A percentile compares a stretch with the other conserved stretches of the same genome.
These are phyloP conservation scores for Antarctomyces pellizariae DNA, from an alignment of 495 filamentous ascomycete genomes.

Conservation along the genomic window DNA sequence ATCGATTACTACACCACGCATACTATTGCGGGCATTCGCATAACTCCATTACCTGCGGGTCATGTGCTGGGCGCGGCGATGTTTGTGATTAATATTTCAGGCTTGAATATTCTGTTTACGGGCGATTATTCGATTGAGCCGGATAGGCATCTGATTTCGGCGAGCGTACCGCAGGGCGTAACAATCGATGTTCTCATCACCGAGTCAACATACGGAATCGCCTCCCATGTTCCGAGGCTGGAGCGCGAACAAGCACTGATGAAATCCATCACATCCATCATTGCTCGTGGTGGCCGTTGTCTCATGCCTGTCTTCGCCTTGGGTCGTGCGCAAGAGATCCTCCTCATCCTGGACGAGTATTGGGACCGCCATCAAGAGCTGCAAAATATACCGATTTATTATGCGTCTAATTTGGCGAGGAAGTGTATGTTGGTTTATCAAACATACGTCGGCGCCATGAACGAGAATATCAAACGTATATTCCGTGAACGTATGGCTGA, in stretches of 20 bases:
- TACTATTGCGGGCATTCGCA: conserved; percentile 83
- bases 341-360: conserved; percentile 91
- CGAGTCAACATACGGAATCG: conserved; percentile 89
- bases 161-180: conserved; percentile 58
- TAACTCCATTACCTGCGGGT: conserved; percentile 89
- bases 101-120: conserved; percentile 87
- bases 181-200: conserved; percentile 93
- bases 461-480: conserved; percentile 87
- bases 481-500: conserved; percentile 74
- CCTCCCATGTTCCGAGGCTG: conserved; percentile 63
- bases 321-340: conserved; percentile 75
- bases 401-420: conserved; percentile 75
- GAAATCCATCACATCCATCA: conserved; percentile 75
- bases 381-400: conserved; percentile 86
- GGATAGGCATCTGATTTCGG: conserved; percentile 83
- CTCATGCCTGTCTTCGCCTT: conserved; percentile 91
- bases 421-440: conserved; percentile 98
- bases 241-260: conserved; percentile 84
- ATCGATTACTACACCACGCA: conserved; percentile 97
- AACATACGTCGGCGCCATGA: conserved; percentile 93
- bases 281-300: conserved; percentile 78
- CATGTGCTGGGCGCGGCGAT: conserved; percentile 97
- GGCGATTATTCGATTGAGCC: conserved; percentile 91
- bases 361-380: conserved; percentile 71
- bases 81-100: conserved; percentile 92